Percentiles rank a stretch among this genome's conserved stretches.
Conservation (phyloP, 495 filamentous ascomycete genomes). For the Neurospora sp. region DNA sequence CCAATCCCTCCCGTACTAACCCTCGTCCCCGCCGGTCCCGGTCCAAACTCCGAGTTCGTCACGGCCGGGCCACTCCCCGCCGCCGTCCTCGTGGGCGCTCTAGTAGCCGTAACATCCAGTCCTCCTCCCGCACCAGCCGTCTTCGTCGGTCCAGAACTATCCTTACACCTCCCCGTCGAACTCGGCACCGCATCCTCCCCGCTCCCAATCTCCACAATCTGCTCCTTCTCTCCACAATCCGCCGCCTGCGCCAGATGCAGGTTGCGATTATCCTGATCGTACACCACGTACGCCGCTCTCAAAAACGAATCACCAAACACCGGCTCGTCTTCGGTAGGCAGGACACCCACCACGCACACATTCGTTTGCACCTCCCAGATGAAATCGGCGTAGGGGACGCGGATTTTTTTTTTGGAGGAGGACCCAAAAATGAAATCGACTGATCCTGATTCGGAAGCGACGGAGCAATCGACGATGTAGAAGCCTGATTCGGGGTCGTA, state of each 20-base stretch:
- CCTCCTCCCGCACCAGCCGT: not conserved
- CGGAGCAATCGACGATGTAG: constrained; percentile 49
- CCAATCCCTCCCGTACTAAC: not conserved
- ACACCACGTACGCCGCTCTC: constrained; percentile 25
- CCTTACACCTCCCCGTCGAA: constrained; percentile 7
- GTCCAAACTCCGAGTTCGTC: constrained; percentile 5
- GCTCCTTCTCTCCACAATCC: constrained; percentile 14
- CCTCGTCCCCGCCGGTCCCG: constrained; percentile 9
- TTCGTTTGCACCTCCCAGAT: constrained; percentile 33
- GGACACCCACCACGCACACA: constrained; percentile 19
- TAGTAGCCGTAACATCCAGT: constrained; percentile 7
- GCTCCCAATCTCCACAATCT: constrained; percentile 13
- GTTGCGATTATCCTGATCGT: constrained; percentile 26
- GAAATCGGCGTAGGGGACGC: constrained; percentile 53
- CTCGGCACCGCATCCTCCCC: constrained; percentile 11
- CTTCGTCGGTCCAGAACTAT: not conserved
- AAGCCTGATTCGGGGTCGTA: constrained; percentile 23
- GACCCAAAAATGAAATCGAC: constrained; percentile 49
- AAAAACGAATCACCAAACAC: constrained; percentile 25
- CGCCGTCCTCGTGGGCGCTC: constrained; percentile 3
- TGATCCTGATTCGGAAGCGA: constrained; percentile 37
- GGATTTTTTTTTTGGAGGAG: constrained; percentile 44
- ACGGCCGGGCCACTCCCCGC: not conserved
- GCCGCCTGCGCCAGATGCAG: constrained; percentile 29
- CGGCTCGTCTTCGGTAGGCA: constrained; percentile 12